A percentile compares a stretch with the other conserved stretches of the same genome.
phyloP scores from a whole-genome alignment of 306 rosid genomes.

The Dryas alaskensis region DNA sequence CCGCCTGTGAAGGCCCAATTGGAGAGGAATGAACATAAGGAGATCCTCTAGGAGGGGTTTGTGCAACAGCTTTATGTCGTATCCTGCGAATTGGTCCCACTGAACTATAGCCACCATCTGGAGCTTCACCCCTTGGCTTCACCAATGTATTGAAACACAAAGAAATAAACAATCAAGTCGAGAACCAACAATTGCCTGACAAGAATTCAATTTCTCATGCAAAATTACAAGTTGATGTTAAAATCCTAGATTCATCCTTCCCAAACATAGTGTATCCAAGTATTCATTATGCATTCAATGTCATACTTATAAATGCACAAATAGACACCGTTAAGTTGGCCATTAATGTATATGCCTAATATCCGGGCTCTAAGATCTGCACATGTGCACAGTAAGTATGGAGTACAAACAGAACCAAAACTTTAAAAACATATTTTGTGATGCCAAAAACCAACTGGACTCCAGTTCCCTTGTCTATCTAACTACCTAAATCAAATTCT shows the following conservation, averaged over 20 bases:
- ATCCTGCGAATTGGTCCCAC: conserved; percentile 69
- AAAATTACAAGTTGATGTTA: background rate
- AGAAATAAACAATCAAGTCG: conserved; percentile 10
- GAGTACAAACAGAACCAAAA: conserved; percentile 4
- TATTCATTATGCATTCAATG: background rate
- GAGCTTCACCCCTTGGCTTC: conserved; percentile 41
- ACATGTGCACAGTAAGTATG: background rate
- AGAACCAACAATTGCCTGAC: background rate
- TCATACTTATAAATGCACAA: background rate
- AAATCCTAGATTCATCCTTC: background rate
- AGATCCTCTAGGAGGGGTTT: conserved; percentile 45
- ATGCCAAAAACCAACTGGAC: conserved; percentile 1
- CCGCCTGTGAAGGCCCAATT: conserved; percentile 33
- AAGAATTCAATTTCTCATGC: background rate
- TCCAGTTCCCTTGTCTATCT: background rate
- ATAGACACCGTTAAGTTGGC: background rate
- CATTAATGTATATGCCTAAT: background rate
- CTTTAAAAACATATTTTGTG: background rate
- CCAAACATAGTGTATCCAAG: background rate
- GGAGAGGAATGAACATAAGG: conserved; percentile 36
- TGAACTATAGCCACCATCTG: conserved; percentile 59
- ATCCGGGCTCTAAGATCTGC: background rate
- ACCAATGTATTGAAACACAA: conserved; percentile 33
- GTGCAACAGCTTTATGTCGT: conserved; percentile 46
- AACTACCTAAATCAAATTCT: background rate